Evolutionary conservation across 495 filamentous ascomycete species (phyloP), one percentile per base, ranked within the genome.

Genomic region (Opeltia flavorubescens): DNA sequence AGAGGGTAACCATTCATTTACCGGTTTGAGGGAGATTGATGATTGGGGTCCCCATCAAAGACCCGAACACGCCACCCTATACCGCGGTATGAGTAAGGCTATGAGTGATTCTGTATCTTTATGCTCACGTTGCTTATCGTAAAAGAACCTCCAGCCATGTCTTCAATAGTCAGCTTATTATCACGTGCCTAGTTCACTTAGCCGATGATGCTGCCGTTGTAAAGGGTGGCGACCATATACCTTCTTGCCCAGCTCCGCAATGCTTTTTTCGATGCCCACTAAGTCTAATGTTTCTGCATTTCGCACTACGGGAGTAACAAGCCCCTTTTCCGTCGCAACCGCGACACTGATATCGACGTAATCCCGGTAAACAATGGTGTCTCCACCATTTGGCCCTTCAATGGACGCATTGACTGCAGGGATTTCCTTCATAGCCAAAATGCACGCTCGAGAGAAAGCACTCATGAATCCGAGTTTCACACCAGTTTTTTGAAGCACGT

Each of bases 401-500:
- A 98, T 98, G 21, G 89, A 94, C 7, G 91, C 93, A 54, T 98
- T 98, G 60, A 96, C 86, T n/a, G 84, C 81, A 17, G 91, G 91
- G 18, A 98, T 70, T 53, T 95, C 88, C 57, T 78, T 82, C 88
- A 95, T 95, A 43, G 91, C 91, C 40, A 95, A 68, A 21, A 95
- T 78, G 59, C 81, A 87, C 20, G 91, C 91, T 47, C 83, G 84
- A 4, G 89, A 86, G 69, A 98, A 98, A 12, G 89, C 89, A 62
- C 86, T 87, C 89, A 96, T 96, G 70, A 96, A 98, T 21, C 91
- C 91, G 34, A 98, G 82, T 71, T 98, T 98, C 26, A 95, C 84
- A 21, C 91, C 93, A 15, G 85, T 91, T 71, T 88, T 93, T 76
- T 96, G 93, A 44, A 96, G 70, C 4, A 95, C 65, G 48, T 93